These are phyloP conservation scores for Arthrinium phaeospermum DNA, from an alignment of 2,329 filamentous ascomycete genomes.

Conservation along the genomic window DNA sequence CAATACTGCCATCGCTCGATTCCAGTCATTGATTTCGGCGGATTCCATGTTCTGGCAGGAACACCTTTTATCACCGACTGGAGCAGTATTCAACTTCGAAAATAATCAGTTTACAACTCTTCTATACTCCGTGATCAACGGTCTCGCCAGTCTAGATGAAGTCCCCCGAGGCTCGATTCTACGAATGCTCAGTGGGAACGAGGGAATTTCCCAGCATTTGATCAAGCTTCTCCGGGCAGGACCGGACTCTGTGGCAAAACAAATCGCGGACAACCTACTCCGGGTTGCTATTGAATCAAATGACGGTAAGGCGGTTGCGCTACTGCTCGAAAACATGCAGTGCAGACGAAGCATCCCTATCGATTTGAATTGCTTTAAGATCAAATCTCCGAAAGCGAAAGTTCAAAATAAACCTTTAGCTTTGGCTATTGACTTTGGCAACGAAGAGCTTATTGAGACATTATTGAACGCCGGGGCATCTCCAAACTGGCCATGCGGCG, in stretches of 20 bases:
- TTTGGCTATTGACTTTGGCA: neutral
- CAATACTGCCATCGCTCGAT: neutral
- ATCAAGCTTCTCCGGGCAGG: neutral
- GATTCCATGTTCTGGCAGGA: neutral
- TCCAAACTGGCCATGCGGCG: neutral
- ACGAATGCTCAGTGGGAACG: neutral
- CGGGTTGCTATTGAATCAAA: neutral
- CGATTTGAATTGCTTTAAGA: neutral
- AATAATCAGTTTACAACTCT: neutral
- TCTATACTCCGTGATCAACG: neutral
- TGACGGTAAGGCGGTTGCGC: neutral
- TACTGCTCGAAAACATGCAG: neutral
- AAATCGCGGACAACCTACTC: neutral
- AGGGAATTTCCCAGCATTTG: neutral
- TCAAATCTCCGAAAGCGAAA: too few species aligned
- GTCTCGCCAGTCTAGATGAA: neutral
- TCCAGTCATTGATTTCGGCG: neutral
- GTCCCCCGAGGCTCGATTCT: neutral
- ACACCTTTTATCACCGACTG: neutral
- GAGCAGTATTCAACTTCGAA: neutral
- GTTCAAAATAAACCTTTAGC: too few species aligned
- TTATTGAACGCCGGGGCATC: neutral
- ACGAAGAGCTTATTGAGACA: neutral
- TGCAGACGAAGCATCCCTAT: neutral
- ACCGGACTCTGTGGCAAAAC: constrained; percentile 1